These are phyloP conservation scores for Pulveroboletus sp. DNA, from an alignment of 1,284 basidiomycete genomes.

Conservation along the genomic window DNA sequence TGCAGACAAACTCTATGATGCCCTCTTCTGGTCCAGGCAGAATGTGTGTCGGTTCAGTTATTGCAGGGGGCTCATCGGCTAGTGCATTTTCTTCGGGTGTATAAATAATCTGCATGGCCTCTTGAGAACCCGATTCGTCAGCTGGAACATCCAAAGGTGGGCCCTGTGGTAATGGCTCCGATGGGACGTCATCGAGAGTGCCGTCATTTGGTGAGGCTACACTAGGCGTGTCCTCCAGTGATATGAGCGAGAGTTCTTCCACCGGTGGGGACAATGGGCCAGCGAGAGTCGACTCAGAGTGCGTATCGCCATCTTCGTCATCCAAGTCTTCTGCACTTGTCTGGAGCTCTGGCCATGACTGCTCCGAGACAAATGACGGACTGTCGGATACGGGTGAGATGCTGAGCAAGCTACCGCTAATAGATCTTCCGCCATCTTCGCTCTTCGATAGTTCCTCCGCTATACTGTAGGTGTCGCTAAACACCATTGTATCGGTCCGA, in stretches of 20 bases:
- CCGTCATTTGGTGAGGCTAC: not conserved
- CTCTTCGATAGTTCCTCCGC: slow-evolving; percentile 41
- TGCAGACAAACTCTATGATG: not conserved
- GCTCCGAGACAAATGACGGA: slow-evolving; percentile 3
- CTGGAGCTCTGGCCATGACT: slow-evolving; percentile 15
- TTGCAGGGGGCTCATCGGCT: slow-evolving; percentile 4
- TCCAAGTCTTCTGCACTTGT: slow-evolving; percentile 18
- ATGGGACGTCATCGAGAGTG: not conserved
- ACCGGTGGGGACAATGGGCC: slow-evolving; percentile 29
- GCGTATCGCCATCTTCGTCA: slow-evolving; percentile 27
- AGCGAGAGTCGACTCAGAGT: slow-evolving; percentile 19
- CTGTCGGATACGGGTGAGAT: slow-evolving; percentile 11
- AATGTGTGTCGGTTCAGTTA: slow-evolving; percentile 3
- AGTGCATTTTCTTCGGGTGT: not conserved
- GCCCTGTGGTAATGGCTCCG: slow-evolving; percentile 1
- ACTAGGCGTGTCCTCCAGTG: slow-evolving; percentile 21
- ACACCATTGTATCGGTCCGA: slow-evolving; percentile 76
- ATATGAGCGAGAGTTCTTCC: slow-evolving; percentile 27
- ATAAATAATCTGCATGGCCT: slow-evolving; percentile 1
- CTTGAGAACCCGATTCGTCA: slow-evolving; percentile 11
- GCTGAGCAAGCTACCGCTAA: slow-evolving; percentile 10
- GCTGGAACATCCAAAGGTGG: slow-evolving; percentile 1
- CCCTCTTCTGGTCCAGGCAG: slow-evolving; percentile 4
- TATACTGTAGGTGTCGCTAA: slow-evolving; percentile 48
- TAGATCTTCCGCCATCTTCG: slow-evolving; percentile 13